phyloP scores from a whole-genome alignment of 345 rosid genomes.

The Eucalyptus sp. region DNA sequence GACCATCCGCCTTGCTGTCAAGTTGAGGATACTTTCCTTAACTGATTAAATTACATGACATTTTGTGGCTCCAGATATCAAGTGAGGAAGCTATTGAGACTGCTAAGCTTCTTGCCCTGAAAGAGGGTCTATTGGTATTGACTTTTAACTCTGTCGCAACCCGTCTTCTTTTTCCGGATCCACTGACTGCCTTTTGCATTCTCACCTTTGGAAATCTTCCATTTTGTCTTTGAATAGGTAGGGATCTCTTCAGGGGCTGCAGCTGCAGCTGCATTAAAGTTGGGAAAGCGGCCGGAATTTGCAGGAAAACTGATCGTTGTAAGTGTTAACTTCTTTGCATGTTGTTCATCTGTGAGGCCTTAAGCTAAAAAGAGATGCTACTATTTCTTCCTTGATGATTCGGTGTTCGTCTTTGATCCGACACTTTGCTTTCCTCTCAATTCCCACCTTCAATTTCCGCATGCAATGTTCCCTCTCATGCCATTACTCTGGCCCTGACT shows the following conservation, averaged over 20 bases:
- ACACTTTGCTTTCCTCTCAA: neutral
- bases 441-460: neutral
- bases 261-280: slow-evolving; percentile 33
- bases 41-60: neutral
- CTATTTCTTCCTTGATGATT: neutral
- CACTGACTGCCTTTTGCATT: neutral
- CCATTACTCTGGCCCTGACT: neutral
- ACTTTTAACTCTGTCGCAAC: neutral
- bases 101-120: slow-evolving; percentile 28
- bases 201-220: neutral
- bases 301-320: slow-evolving; percentile 47
- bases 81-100: slow-evolving; percentile 41
- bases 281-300: slow-evolving; percentile 43
- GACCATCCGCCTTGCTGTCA: rapidly evolving
- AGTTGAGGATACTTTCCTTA: neutral
- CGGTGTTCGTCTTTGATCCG: neutral
- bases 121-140: slow-evolving; percentile 44
- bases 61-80: slow-evolving; percentile 15
- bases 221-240: slow-evolving; percentile 6
- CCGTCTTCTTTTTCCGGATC: neutral
- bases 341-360: neutral
- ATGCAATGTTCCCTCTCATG: neutral
- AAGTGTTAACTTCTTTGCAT: neutral
- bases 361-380: neutral
- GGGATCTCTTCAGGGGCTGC: slow-evolving; percentile 62